Evolutionary conservation across 2,329 filamentous ascomycete species (phyloP), one percentile per base, ranked within the genome.

Genomic region (Elsinoe necatrix): DNA sequence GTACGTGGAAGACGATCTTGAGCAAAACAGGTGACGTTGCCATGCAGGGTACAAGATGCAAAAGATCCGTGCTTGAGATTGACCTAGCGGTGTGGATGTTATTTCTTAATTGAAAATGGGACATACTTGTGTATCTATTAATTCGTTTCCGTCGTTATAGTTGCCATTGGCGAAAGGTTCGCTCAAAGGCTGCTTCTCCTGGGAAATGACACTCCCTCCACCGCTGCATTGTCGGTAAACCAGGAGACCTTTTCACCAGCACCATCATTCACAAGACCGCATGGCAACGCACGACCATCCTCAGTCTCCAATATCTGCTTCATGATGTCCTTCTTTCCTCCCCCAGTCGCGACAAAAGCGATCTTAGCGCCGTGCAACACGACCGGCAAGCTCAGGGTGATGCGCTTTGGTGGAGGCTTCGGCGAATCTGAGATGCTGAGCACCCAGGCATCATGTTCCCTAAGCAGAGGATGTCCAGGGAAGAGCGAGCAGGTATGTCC

Each of bases 401-500:
- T 95, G 66, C 93, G 84, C 73, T 83, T 85, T 45, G 89, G 81
- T 45, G 93, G 93, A 37, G 92, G 92, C 80, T 98, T 98, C 52
- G 93, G 93, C 42, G 89, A 95, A 75, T 97, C 89, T 66, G 86
- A 84, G 67, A 96, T 95, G 45, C 89, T 82, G 12, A 91, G 86
- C 42, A 97, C 89, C 93, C 93, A 98, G 55, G 92, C 89, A 66
- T 84, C 85, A 34, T 82, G 82, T 75, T 97, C 92, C 62, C 90
- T 84, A 63, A 97, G 80, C 55, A 97, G 80, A 58, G 85, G 81
- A 69, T 96, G 92, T 56, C 86, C 86, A 4, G 93, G 93, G 78
- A 98, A 98, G 54, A 98, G 78, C 65, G 87, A 93, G 83, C 93
- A 97, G 31, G 93, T 97, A 76, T 98, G 93, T 54, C 93, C 93